These are phyloP conservation scores for Moesziomyces antarcticus DNA, from an alignment of 1,284 basidiomycete genomes.

Conservation along the genomic window DNA sequence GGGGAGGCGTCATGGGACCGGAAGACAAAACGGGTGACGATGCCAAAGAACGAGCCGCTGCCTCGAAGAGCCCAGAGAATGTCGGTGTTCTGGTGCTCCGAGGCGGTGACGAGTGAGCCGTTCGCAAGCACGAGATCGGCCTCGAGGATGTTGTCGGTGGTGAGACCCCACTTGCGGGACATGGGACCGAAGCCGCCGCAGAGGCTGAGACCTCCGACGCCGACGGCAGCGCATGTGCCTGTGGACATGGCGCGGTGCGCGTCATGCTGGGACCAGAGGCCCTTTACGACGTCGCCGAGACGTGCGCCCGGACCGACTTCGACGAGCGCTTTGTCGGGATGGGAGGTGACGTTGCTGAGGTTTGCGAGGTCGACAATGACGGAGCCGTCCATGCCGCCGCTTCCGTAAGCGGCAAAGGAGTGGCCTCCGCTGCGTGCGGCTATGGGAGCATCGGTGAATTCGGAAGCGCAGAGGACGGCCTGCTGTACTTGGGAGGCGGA, in stretches of 20 bases:
- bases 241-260: conserved; percentile 63
- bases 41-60: conserved; percentile 65
- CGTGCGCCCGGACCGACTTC: conserved; percentile 62
- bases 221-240: conserved; percentile 67
- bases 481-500: conserved; percentile 46
- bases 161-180: conserved; percentile 65
- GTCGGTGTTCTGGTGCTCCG: conserved; percentile 30
- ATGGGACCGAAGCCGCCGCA: conserved; percentile 66
- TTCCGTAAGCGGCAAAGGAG: conserved; percentile 63
- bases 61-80: conserved; percentile 66
- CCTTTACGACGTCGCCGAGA: conserved; percentile 67
- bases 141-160: conserved; percentile 62
- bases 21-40: conserved; percentile 64
- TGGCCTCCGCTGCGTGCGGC: conserved; percentile 68
- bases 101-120: conserved; percentile 55
- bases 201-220: conserved; percentile 64
- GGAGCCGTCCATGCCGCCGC: conserved; percentile 62
- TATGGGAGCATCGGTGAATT: conserved; percentile 45
- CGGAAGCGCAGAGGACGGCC: conserved; percentile 44
- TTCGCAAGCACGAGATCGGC: conserved; percentile 68
- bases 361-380: conserved; percentile 59
- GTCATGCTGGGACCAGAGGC: conserved; percentile 49
- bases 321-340: conserved; percentile 42
- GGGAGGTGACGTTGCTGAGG: conserved; percentile 53
- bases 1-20: conserved; percentile 52